A percentile compares a stretch with the other conserved stretches of the same genome.
Evolutionary conservation across 2,329 filamentous ascomycete species (phyloP).

Genomic region (Thielaviopsis musarum): DNA sequence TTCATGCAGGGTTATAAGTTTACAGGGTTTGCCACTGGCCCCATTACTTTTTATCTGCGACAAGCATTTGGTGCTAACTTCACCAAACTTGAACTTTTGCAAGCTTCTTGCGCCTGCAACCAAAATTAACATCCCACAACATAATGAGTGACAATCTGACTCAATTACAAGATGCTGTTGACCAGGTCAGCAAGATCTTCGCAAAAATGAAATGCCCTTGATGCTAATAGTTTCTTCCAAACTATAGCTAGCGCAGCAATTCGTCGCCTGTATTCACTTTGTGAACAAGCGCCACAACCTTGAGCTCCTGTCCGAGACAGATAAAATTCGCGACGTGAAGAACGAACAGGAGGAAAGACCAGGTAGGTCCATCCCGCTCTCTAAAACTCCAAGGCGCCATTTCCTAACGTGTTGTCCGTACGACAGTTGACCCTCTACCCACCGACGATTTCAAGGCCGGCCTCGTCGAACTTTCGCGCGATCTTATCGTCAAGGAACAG

Average conservation of each 20-base stretch:
- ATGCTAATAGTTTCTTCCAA: neutral
- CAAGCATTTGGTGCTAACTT: too few species aligned
- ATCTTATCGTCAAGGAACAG: slow-evolving; percentile 65
- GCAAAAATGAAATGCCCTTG: neutral
- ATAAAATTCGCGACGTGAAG: slow-evolving; percentile 43
- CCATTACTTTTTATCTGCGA: too few species aligned
- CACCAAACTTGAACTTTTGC: too few species aligned
- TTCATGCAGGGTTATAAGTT: too few species aligned
- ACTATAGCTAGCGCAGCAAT: slow-evolving; percentile 48
- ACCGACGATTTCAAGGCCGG: slow-evolving; percentile 48
- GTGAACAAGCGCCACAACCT: slow-evolving; percentile 53
- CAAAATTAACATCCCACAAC: neutral
- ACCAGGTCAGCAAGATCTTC: slow-evolving; percentile 39
- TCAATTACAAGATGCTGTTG: slow-evolving; percentile 70
- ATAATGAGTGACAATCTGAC: slow-evolving; percentile 61
- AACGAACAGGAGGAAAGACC: slow-evolving; percentile 34
- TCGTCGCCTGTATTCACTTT: slow-evolving; percentile 49
- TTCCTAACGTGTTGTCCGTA: neutral
- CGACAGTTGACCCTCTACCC: slow-evolving; percentile 41
- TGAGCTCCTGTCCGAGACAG: slow-evolving; percentile 37
- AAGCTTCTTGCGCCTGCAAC: too few species aligned
- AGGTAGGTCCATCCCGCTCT: slow-evolving; percentile 20
- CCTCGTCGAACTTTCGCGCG: slow-evolving; percentile 56
- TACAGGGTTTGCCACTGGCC: too few species aligned
- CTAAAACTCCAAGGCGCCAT: neutral